These are phyloP conservation scores for Acephala macrosclerotiorum DNA, from an alignment of 2,329 filamentous ascomycete species.

Conservation along the genomic window DNA sequence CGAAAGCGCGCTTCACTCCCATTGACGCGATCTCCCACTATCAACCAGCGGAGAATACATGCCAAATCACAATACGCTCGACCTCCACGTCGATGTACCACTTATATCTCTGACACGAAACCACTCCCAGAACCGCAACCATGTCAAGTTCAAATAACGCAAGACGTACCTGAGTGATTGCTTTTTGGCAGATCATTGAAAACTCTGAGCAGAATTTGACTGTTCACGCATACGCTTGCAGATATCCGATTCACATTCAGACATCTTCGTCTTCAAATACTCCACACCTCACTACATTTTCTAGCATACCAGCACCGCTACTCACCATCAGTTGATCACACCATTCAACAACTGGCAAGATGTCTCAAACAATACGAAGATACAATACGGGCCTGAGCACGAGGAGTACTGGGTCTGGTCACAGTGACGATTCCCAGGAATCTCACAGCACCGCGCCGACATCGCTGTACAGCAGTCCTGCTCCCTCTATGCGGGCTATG, in stretches of 20 bases:
- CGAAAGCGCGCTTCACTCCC: background rate
- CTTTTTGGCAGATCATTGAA: conserved; percentile 20
- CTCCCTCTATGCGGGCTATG: conserved; percentile 35
- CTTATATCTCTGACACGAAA: conserved; percentile 23
- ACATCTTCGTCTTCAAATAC: conserved; percentile 12
- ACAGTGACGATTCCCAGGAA: conserved; percentile 54
- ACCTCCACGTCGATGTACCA: conserved; percentile 32
- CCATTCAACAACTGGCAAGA: conserved; percentile 27
- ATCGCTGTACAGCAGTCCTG: conserved; percentile 52
- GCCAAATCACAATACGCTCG: conserved; percentile 23
- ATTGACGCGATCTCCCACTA: conserved; percentile 13
- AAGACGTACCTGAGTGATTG: conserved; percentile 25
- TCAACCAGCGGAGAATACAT: conserved; percentile 24
- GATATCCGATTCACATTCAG: conserved; percentile 5
- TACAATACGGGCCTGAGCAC: conserved; percentile 40
- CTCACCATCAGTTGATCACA: conserved; percentile 13
- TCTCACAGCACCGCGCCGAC: conserved; percentile 57
- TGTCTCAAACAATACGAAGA: conserved; percentile 38
- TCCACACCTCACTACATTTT: background rate
- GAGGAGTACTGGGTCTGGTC: conserved; percentile 50
- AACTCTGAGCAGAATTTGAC: conserved; percentile 12
- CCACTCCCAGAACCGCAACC: conserved; percentile 15
- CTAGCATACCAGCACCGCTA: conserved; percentile 12
- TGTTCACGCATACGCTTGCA: background rate
- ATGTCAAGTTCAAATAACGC: conserved; percentile 32